Conservation (phyloP, 306 rosid genomes). For the barrel medic (Medicago truncatula) region DNA sequence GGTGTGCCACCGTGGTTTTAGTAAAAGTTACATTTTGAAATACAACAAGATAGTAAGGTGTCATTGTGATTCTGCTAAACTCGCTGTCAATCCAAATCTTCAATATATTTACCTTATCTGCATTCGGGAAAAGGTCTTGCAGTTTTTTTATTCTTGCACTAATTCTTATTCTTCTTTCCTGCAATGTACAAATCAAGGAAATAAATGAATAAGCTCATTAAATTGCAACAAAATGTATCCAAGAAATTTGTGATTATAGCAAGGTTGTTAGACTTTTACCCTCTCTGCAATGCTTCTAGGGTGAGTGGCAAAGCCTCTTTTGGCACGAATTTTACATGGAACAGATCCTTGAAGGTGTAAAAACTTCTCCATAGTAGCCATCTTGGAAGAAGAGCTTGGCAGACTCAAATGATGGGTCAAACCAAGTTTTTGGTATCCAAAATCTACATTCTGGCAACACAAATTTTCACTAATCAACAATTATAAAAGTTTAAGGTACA, state of each 20-base stretch:
- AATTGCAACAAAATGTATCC: background rate
- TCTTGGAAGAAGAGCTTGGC: constrained; percentile 57
- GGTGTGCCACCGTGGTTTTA: background rate
- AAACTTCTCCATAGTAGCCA: constrained; percentile 49
- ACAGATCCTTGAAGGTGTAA: constrained; percentile 65
- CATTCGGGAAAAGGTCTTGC: constrained; percentile 80
- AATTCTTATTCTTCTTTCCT: constrained; percentile 88
- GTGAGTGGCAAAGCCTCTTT: constrained; percentile 94
- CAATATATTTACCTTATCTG: constrained; percentile 68
- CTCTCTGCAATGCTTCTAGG: constrained; percentile 98
- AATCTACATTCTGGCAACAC: constrained; percentile 49
- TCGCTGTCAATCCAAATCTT: background rate
- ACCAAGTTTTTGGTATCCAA: constrained; percentile 49
- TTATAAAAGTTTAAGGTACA: background rate
- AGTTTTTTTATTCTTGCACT: constrained; percentile 81
- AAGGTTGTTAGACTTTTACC: constrained; percentile 50
- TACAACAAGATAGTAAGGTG: background rate
- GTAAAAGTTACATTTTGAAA: background rate
- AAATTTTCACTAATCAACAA: constrained; percentile 22
- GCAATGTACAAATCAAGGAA: constrained; percentile 35
- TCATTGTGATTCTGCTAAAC: background rate
- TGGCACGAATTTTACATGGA: constrained; percentile 85
- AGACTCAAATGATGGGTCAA: constrained; percentile 76
- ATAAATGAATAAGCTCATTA: background rate
- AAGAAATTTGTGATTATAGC: background rate